These are phyloP conservation scores for Acephala macrosclerotiorum DNA, from an alignment of 2,329 filamentous ascomycete genomes.

Conservation along the genomic window DNA sequence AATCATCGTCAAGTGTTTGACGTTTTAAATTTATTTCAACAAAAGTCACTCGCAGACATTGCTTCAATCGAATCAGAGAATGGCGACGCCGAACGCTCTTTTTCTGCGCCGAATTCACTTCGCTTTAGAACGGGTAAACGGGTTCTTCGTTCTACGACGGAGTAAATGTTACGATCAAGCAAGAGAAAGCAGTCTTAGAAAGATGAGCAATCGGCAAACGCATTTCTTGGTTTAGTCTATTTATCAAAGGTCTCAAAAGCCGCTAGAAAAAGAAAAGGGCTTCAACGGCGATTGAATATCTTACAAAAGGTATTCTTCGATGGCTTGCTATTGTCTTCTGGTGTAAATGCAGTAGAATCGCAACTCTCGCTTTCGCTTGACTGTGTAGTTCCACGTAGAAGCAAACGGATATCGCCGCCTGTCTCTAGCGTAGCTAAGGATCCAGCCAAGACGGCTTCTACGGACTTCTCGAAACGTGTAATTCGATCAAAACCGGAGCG, in stretches of 20 bases:
- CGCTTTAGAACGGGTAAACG: constrained; percentile 28
- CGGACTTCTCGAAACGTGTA: constrained; percentile 26
- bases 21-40: constrained; percentile 24
- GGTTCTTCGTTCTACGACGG: constrained; percentile 26
- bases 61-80: constrained; percentile 24
- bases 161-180: constrained; percentile 22
- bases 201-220: constrained; percentile 22
- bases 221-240: constrained; percentile 32
- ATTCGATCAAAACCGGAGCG: constrained; percentile 31
- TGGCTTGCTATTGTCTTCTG: constrained; percentile 25
- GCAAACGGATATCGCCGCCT: constrained; percentile 29
- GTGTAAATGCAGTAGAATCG: constrained; percentile 25
- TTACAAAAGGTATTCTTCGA: constrained; percentile 23
- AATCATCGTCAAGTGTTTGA: constrained; percentile 28
- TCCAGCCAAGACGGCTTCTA: constrained; percentile 23
- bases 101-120: constrained; percentile 29
- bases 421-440: constrained; percentile 29
- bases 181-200: constrained; percentile 24
- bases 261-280: constrained; percentile 26
- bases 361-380: constrained; percentile 19
- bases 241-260: constrained; percentile 35
- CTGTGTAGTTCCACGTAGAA: constrained; percentile 30
- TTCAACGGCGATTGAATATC: constrained; percentile 23
- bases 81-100: constrained; percentile 28
- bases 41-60: constrained; percentile 23